Evolutionary conservation across 1,139 yeast genomes (phyloP).

Genomic region (Candida mesenterica): DNA sequence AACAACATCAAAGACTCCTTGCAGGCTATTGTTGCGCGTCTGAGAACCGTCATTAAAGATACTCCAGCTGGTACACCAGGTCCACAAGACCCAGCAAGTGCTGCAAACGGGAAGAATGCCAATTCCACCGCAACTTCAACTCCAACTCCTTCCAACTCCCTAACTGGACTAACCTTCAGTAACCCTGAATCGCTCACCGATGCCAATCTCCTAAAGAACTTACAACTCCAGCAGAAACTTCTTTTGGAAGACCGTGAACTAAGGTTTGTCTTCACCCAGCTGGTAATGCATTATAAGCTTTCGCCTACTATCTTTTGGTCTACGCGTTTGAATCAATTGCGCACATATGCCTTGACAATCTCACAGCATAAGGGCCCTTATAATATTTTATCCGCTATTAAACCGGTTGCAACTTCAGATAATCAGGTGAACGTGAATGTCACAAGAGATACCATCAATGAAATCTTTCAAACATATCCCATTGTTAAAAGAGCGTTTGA

Average conservation of each 20-base stretch:
- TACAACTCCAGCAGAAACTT: constrained; percentile 74
- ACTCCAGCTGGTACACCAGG: constrained; percentile 1
- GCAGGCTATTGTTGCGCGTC: constrained; percentile 70
- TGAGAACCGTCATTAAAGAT: constrained; percentile 48
- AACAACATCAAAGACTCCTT: constrained; percentile 66
- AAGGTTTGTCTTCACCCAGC: constrained; percentile 77
- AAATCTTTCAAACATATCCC: constrained; percentile 91
- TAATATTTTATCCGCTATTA: constrained; percentile 88
- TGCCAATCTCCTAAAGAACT: constrained; percentile 56
- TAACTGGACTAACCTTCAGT: constrained; percentile 7
- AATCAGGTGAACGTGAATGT: constrained; percentile 89
- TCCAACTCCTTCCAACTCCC: not conserved
- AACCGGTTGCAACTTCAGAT: constrained; percentile 88
- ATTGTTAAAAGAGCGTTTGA: constrained; percentile 85
- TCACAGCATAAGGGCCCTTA: constrained; percentile 91
- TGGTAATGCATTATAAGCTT: constrained; percentile 77
- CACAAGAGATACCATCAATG: constrained; percentile 85
- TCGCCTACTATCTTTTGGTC: constrained; percentile 88
- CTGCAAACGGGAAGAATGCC: constrained; percentile 9
- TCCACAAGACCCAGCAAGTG: constrained; percentile 4
- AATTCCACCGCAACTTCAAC: constrained; percentile 6
- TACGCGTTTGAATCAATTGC: constrained; percentile 70
- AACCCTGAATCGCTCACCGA: constrained; percentile 34
- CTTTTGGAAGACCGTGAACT: constrained; percentile 69
- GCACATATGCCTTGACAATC: constrained; percentile 82